Evolutionary conservation across 768 basidiomycete genomes (phyloP), one percentile per base, ranked within the genome.

Genomic region (Pulveroboletus sp.): DNA sequence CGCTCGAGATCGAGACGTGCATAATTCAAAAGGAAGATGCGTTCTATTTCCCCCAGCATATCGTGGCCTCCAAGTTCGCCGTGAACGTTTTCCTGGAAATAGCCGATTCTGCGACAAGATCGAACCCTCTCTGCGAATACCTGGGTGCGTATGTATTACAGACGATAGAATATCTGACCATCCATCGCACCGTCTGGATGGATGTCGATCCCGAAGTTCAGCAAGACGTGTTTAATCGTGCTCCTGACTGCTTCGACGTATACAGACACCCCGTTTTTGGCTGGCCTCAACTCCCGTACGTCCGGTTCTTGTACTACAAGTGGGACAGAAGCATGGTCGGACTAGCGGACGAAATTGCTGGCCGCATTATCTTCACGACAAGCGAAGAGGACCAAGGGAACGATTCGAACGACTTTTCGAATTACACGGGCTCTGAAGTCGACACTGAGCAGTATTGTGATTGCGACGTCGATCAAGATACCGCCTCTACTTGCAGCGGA

Each of bases 121-220:
- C 15, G 7, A 9, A 32, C 46, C 51, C 35, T 8, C 8, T 8
- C 0, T 53, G 57, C 39, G 37, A 61, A 40, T 66, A 68, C 39
- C 5, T 66, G n/a, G 66, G 64, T 46, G 57, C 59, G n/a, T 66
- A 44, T 41, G 38, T 68, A 5, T 33, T 68, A 1, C 43, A 53
- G 17, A 8, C 28, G 7, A 12, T 49, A 15, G 39, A 21, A 21
- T 21, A 51, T 17, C 0, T 15, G 0, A 43, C 32, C 2, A 43
- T 63, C 24, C 1, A 4, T 9, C 36, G 1, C 27, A 0, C 11
- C 8, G 0, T 8, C 6, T 67, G 62, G 62, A 5, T 6, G 17
- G 12, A 37, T 8, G 6, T 63, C 45, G 17, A 47, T 5, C 46
- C 61, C 15, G 12, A 44, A 5, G 33, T 38, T 27, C 52, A 42